Conservation (phyloP, 768 basidiomycete species). For the Boletus eberwhitei region DNA sequence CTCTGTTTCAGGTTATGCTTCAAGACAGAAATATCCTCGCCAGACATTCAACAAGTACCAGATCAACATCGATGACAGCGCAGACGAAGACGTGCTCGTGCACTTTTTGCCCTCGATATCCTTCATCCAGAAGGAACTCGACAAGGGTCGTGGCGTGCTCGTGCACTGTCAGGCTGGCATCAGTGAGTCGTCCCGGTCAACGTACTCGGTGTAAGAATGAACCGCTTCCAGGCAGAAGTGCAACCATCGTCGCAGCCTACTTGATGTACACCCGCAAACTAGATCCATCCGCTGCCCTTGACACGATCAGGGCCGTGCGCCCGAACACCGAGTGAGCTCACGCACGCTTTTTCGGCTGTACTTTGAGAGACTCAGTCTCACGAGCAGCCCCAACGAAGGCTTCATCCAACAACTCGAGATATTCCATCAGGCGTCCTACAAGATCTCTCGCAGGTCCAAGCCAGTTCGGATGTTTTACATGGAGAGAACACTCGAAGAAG, state of each 20-base stretch:
- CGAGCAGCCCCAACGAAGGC: conserved; percentile 74
- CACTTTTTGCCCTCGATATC: conserved; percentile 78
- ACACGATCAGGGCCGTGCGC: conserved; percentile 61
- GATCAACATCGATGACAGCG: conserved; percentile 72
- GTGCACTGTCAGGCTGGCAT: conserved; percentile 91
- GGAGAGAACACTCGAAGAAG: conserved; percentile 66
- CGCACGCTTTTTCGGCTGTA: neutral
- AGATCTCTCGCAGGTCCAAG: conserved; percentile 64
- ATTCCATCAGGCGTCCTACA: conserved; percentile 70
- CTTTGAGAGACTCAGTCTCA: neutral
- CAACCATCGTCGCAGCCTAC: conserved; percentile 84
- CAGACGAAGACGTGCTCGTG: conserved; percentile 72
- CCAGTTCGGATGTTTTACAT: conserved; percentile 80
- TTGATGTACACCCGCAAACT: conserved; percentile 71
- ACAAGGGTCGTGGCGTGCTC: conserved; percentile 72
- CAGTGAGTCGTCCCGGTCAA: conserved; percentile 48
- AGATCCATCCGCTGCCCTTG: conserved; percentile 60
- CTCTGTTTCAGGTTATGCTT: neutral
- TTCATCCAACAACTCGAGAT: conserved; percentile 80
- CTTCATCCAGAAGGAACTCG: conserved; percentile 77
- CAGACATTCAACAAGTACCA: conserved; percentile 81
- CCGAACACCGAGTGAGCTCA: conserved; percentile 68
- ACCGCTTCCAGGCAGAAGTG: conserved; percentile 62
- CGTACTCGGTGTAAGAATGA: conserved; percentile 1
- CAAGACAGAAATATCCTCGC: neutral